Evolutionary conservation across 2,329 filamentous ascomycete species (phyloP).

Genomic region (Exophiala dermatitidis): DNA sequence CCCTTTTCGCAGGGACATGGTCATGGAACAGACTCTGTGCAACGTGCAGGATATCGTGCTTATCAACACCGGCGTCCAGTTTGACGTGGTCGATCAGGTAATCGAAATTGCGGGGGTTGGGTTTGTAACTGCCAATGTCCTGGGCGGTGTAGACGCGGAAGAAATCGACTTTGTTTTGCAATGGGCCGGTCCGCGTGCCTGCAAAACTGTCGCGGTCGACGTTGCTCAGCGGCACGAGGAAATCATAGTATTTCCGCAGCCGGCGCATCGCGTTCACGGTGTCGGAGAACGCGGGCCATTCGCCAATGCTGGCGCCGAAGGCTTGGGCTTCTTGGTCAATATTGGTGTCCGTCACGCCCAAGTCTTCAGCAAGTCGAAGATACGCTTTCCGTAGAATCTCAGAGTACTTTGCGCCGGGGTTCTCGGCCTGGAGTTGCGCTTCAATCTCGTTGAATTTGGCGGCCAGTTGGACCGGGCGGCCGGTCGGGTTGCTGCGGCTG

Average conservation of each 20-base stretch:
- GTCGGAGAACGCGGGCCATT: constrained; percentile 53
- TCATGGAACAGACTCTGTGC: constrained; percentile 62
- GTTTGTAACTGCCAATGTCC: constrained; percentile 67
- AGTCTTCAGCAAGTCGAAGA: constrained; percentile 4
- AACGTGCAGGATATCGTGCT: constrained; percentile 56
- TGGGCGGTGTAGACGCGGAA: constrained; percentile 63
- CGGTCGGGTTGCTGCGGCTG: neutral
- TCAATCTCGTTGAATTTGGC: constrained; percentile 37
- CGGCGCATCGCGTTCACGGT: constrained; percentile 47
- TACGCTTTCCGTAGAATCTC: constrained; percentile 43
- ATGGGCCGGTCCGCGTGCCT: constrained; percentile 41
- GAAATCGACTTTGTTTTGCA: constrained; percentile 48
- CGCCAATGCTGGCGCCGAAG: constrained; percentile 45
- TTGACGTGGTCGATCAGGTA: constrained; percentile 54
- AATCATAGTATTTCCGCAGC: constrained; percentile 46
- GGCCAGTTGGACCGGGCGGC: constrained; percentile 5
- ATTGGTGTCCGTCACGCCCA: constrained; percentile 3
- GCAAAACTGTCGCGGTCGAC: constrained; percentile 49
- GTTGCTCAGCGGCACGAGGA: constrained; percentile 50
- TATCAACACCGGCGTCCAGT: constrained; percentile 50
- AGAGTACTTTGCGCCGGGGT: constrained; percentile 54
- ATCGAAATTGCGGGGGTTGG: constrained; percentile 56
- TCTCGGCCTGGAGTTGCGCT: constrained; percentile 43
- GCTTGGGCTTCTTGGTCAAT: constrained; percentile 33
- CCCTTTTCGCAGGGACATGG: constrained; percentile 55